Conservation (phyloP, 2,329 filamentous ascomycete species). For the Neodidymelliopsis sp. region DNA sequence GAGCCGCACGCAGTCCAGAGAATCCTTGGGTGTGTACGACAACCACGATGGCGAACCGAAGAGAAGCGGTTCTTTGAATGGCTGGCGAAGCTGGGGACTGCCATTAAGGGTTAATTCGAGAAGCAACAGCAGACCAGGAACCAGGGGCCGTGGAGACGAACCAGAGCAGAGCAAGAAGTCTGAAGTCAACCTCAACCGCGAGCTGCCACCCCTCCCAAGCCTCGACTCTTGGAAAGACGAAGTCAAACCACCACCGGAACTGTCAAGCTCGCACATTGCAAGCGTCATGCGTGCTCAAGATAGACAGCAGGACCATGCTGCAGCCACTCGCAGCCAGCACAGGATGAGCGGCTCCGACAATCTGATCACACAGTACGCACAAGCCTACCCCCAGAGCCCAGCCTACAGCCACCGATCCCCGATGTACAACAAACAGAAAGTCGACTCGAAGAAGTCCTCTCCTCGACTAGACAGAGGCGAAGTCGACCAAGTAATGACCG, state of each 20-base stretch:
- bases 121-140: conserved; percentile 42
- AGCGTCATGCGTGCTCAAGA: conserved; percentile 47
- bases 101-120: conserved; percentile 44
- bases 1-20: conserved; percentile 46
- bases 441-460: conserved; percentile 20
- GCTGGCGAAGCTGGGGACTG: conserved; percentile 52
- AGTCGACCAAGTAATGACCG: conserved; percentile 32
- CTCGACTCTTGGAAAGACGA: conserved; percentile 51
- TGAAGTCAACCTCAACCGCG: conserved; percentile 55
- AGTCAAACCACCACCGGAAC: conserved; percentile 22
- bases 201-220: conserved; percentile 57
- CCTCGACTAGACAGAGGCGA: conserved; percentile 15
- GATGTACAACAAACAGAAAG: conserved; percentile 24
- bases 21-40: conserved; percentile 37
- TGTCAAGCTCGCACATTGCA: conserved; percentile 41
- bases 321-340: conserved; percentile 37
- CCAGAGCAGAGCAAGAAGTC: conserved; percentile 36
- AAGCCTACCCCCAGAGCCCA: conserved; percentile 21
- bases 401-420: conserved; percentile 22
- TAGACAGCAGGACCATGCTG: conserved; percentile 37
- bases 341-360: conserved; percentile 42
- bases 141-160: conserved; percentile 35
- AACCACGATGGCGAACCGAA: conserved; percentile 23
- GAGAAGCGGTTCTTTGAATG: conserved; percentile 35
- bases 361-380: conserved; percentile 33